A percentile compares a stretch with the other conserved stretches of the same genome.
Conservation (phyloP, 129 eudicot species). For the Mikania micrantha region DNA sequence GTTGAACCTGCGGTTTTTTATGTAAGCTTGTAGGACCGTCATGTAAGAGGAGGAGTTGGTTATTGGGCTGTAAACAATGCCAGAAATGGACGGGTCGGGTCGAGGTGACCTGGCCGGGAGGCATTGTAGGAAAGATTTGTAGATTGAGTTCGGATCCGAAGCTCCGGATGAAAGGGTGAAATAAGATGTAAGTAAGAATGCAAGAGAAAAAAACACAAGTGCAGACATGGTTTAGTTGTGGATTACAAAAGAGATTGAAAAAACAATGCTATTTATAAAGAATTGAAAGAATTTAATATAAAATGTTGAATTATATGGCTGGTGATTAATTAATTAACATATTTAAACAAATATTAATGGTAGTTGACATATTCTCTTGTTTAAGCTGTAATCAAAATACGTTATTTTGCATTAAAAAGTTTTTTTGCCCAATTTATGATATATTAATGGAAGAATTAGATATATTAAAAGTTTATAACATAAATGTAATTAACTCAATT, state of each 20-base stretch:
- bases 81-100: slow-evolving; percentile 29
- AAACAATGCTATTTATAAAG: slow-evolving; percentile 17
- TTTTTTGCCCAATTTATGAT: too few species aligned
- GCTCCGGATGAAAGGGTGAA: slow-evolving; percentile 16
- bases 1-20: slow-evolving; percentile 43
- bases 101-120: slow-evolving; percentile 1
- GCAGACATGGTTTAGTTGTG: slow-evolving; percentile 22
- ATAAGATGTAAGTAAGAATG: slow-evolving; percentile 11
- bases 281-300: too few species aligned
- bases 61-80: slow-evolving; percentile 31
- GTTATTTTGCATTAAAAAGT: too few species aligned
- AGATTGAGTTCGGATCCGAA: slow-evolving; percentile 6
- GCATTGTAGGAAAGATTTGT: slow-evolving; percentile 28
- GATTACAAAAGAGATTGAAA: not conserved
- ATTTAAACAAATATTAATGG: too few species aligned
- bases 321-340: too few species aligned
- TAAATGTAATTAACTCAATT: too few species aligned
- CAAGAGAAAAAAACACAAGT: not conserved
- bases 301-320: too few species aligned
- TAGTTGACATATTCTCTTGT: too few species aligned
- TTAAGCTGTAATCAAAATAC: too few species aligned
- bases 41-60: slow-evolving; percentile 26
- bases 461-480: too few species aligned
- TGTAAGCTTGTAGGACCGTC: slow-evolving; percentile 33
- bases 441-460: too few species aligned